These are phyloP conservation scores for Cucurbita pepo DNA, from an alignment of 306 rosid genomes.

Conservation along the genomic window DNA sequence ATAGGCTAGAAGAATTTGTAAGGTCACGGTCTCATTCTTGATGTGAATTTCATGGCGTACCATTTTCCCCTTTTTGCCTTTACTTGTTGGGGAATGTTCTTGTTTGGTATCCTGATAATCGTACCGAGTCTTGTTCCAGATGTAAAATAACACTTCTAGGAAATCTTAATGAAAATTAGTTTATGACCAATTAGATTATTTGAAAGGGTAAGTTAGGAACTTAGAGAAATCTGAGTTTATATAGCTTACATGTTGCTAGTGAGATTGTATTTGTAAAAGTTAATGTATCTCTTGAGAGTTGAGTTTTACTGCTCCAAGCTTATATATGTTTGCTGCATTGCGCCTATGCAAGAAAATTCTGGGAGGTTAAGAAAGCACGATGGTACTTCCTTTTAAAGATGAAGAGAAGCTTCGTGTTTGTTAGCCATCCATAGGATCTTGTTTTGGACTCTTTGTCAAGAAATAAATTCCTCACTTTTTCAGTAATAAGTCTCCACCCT, in stretches of 20 bases:
- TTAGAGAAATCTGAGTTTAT: neutral
- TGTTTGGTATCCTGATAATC: neutral
- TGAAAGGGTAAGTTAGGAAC: neutral
- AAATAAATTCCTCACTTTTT: too few relatives aligned
- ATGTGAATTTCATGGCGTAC: constrained; percentile 10
- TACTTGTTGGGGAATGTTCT: neutral
- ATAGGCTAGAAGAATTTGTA: constrained; percentile 82
- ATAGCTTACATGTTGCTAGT: neutral
- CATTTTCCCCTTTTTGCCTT: neutral
- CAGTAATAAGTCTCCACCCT: too few relatives aligned
- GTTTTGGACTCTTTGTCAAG: too few relatives aligned
- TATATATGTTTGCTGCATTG: neutral
- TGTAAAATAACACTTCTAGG: neutral
- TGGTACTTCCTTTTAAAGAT: too few relatives aligned
- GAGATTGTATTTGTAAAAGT: neutral
- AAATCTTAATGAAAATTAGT: neutral
- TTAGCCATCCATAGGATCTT: too few relatives aligned
- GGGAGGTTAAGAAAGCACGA: too few relatives aligned
- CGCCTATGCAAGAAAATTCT: too few relatives aligned
- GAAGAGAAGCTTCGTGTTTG: too few relatives aligned
- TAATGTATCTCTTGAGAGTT: neutral
- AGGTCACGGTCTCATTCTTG: constrained; percentile 86
- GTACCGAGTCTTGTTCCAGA: neutral
- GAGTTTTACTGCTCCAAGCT: neutral
- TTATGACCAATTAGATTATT: neutral